Evolutionary conservation across 148 eudicot genomes (phyloP).

Genomic region (Cornus suecica): DNA sequence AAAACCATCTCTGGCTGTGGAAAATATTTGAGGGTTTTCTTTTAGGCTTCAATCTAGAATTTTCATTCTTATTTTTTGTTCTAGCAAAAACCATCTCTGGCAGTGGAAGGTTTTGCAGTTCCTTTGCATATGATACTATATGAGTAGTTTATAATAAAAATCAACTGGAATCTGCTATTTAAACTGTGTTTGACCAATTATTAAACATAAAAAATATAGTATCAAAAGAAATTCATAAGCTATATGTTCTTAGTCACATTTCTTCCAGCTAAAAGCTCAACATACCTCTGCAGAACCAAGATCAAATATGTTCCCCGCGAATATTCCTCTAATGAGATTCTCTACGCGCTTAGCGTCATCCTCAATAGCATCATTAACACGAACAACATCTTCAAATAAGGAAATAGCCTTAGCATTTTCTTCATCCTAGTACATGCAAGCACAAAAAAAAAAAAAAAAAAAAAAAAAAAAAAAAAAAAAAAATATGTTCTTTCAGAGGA

Average conservation of each 20-base stretch:
- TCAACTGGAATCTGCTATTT: slow-evolving; percentile 1
- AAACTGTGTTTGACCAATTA: neutral
- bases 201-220: neutral
- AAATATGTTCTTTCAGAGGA: slow-evolving; percentile 2
- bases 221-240: neutral
- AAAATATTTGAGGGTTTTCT: neutral
- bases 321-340: slow-evolving; percentile 83
- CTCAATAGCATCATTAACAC: slow-evolving; percentile 79
- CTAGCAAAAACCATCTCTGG: neutral
- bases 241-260: neutral
- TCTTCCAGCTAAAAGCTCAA: slow-evolving; percentile 13
- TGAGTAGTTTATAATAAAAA: neutral
- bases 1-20: neutral
- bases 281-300: slow-evolving; percentile 98
- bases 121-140: neutral
- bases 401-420: slow-evolving; percentile 94
- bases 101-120: neutral
- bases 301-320: slow-evolving; percentile 98
- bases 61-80: neutral
- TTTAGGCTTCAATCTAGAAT: neutral
- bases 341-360: slow-evolving; percentile 75
- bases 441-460: slow-evolving; percentile 8
- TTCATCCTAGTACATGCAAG: slow-evolving; percentile 57
- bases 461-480: slow-evolving; percentile 1
- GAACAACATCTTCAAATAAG: slow-evolving; percentile 69